phyloP scores from a whole-genome alignment of 441 rosid genomes.

The Populus hybrid region DNA sequence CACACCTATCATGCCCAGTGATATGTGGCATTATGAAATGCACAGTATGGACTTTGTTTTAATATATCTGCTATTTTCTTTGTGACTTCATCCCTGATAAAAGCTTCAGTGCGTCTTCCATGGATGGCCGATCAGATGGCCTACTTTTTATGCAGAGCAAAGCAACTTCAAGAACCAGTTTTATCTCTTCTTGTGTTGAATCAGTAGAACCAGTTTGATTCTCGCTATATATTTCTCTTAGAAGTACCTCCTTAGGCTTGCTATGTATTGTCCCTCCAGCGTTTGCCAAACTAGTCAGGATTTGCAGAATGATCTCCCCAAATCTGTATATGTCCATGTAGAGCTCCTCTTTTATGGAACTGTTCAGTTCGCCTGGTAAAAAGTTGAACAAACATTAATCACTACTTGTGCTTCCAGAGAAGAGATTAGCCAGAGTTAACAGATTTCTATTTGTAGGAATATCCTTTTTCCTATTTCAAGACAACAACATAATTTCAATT shows the following conservation, averaged over 20 bases:
- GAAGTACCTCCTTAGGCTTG: slow-evolving; percentile 58
- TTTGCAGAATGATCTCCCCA: slow-evolving; percentile 71
- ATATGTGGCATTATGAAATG: slow-evolving; percentile 1
- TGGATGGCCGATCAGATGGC: slow-evolving; percentile 51
- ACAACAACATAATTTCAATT: neutral
- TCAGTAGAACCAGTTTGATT: slow-evolving; percentile 37
- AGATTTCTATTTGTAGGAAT: neutral
- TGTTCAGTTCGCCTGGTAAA: slow-evolving; percentile 44
- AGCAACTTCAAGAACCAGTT: slow-evolving; percentile 63
- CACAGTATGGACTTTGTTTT: neutral
- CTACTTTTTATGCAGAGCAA: slow-evolving; percentile 63
- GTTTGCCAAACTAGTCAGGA: slow-evolving; percentile 47
- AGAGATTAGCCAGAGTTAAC: neutral
- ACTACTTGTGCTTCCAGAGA: neutral
- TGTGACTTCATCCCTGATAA: slow-evolving; percentile 39
- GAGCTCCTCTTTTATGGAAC: slow-evolving; percentile 42
- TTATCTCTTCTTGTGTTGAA: slow-evolving; percentile 48
- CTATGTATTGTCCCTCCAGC: slow-evolving; percentile 37
- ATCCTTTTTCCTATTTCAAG: neutral
- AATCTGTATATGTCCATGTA: slow-evolving; percentile 57
- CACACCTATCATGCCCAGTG: slow-evolving; percentile 4
- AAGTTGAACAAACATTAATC: neutral
- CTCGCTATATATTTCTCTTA: slow-evolving; percentile 51
- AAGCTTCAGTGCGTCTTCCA: slow-evolving; percentile 66
- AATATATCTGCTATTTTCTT: slow-evolving; percentile 25